Conservation (phyloP, 352 stramenopile genomes). For the Pythium sukuiense region DNA sequence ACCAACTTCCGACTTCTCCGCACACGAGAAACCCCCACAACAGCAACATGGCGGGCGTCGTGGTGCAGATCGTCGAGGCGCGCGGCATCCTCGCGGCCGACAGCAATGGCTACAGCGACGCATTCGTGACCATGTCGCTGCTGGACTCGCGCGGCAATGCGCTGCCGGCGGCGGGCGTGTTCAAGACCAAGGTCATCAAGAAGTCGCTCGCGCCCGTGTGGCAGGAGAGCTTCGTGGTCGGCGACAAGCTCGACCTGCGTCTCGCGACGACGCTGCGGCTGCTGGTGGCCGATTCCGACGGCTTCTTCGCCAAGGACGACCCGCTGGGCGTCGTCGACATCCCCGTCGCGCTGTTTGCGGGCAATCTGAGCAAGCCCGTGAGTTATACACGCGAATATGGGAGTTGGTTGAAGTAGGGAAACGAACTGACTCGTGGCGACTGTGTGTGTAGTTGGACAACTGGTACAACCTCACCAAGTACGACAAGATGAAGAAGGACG, state of each 20-base stretch:
- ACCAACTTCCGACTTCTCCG: constrained; percentile 11
- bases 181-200: constrained; percentile 70
- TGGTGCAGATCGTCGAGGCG: constrained; percentile 61
- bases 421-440: neutral
- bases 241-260: constrained; percentile 63
- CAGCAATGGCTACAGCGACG: constrained; percentile 65
- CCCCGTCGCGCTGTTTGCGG: constrained; percentile 57
- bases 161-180: constrained; percentile 45
- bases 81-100: constrained; percentile 66
- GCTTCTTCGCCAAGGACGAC: constrained; percentile 62
- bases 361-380: constrained; percentile 31
- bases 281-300: constrained; percentile 53
- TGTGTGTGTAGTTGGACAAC: constrained; percentile 56
- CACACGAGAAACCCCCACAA: neutral
- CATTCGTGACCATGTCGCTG: constrained; percentile 70
- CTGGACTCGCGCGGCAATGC: constrained; percentile 54
- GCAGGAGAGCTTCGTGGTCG: constrained; percentile 63
- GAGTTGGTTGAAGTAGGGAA: too few species aligned
- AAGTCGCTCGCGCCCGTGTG: constrained; percentile 65
- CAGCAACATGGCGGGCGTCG: constrained; percentile 24
- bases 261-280: constrained; percentile 62
- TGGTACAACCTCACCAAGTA: constrained; percentile 69
- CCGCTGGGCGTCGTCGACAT: constrained; percentile 71
- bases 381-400: too few species aligned
- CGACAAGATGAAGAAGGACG: constrained; percentile 75